Percentiles rank a stretch among this genome's conserved stretches.
phyloP scores from a whole-genome alignment of 176 grass and related monocot genomes.

The Musa itinerans region DNA sequence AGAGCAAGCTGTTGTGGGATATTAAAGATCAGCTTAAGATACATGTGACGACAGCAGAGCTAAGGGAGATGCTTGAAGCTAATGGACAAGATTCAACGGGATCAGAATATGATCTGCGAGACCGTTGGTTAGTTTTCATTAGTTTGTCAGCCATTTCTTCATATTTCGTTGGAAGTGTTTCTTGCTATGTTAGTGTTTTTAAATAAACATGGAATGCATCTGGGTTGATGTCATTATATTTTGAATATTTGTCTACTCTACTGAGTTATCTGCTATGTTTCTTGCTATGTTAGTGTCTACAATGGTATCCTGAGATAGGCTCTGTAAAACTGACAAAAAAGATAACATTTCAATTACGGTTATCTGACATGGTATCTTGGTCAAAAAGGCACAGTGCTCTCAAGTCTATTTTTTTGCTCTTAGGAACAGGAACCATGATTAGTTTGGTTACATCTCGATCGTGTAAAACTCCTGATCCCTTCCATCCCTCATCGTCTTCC shows the following conservation, averaged over 20 bases:
- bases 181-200: neutral
- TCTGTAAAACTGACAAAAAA: no score
- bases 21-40: conserved; percentile 90
- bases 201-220: neutral
- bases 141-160: conserved; percentile 10
- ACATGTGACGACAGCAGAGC: conserved; percentile 58
- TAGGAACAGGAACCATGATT: neutral
- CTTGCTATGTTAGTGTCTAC: no score
- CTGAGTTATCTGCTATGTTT: no score
- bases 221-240: neutral
- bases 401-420: neutral
- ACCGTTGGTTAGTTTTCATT: conserved; percentile 55
- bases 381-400: neutral
- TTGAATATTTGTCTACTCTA: neutral
- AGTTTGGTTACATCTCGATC: neutral
- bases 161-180: no score
- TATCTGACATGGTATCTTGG: no score
- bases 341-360: no score
- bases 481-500: neutral
- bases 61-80: conserved; percentile 77
- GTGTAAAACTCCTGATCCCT: neutral
- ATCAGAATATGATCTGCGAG: conserved; percentile 67
- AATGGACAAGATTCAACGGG: conserved; percentile 80
- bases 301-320: no score
- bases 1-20: conserved; percentile 77